phyloP scores from a whole-genome alignment of 495 filamentous ascomycete species.

The Neurospora sublineolata region DNA sequence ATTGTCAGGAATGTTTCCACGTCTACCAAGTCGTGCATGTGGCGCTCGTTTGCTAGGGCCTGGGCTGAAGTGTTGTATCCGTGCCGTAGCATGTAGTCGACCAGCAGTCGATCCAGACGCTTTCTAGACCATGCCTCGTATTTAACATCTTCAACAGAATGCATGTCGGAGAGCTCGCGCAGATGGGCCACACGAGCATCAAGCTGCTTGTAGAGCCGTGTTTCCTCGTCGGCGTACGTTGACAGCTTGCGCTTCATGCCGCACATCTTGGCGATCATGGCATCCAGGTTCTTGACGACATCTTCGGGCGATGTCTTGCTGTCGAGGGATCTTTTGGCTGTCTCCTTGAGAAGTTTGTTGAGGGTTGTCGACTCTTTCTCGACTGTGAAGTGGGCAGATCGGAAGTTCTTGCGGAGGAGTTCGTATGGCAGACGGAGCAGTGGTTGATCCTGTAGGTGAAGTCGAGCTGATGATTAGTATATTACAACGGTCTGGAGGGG shows the following conservation, averaged over 20 bases:
- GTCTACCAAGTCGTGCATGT: slow-evolving; percentile 65
- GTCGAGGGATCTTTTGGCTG: slow-evolving; percentile 53
- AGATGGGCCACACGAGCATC: slow-evolving; percentile 70
- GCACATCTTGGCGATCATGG: slow-evolving; percentile 74
- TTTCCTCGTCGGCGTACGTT: slow-evolving; percentile 65
- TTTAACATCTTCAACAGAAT: slow-evolving; percentile 77
- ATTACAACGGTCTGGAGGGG: background rate
- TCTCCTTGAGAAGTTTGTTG: slow-evolving; percentile 55
- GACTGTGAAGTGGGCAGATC: slow-evolving; percentile 67
- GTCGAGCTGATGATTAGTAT: background rate
- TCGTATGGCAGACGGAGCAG: slow-evolving; percentile 86
- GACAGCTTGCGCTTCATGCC: slow-evolving; percentile 79
- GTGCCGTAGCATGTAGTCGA: slow-evolving; percentile 78
- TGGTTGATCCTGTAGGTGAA: slow-evolving; percentile 68
- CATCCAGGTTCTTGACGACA: slow-evolving; percentile 64
- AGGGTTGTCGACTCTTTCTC: slow-evolving; percentile 68
- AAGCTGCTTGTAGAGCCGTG: slow-evolving; percentile 56
- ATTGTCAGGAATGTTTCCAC: slow-evolving; percentile 78
- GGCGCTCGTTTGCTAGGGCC: slow-evolving; percentile 58
- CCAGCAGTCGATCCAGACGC: slow-evolving; percentile 71
- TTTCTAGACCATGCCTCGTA: slow-evolving; percentile 84
- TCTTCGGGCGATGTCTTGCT: slow-evolving; percentile 49
- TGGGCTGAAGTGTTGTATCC: slow-evolving; percentile 72
- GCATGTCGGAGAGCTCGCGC: slow-evolving; percentile 63
- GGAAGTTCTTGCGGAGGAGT: slow-evolving; percentile 85